Conservation (phyloP, 768 basidiomycete genomes). For the Lactarius evosmus region DNA sequence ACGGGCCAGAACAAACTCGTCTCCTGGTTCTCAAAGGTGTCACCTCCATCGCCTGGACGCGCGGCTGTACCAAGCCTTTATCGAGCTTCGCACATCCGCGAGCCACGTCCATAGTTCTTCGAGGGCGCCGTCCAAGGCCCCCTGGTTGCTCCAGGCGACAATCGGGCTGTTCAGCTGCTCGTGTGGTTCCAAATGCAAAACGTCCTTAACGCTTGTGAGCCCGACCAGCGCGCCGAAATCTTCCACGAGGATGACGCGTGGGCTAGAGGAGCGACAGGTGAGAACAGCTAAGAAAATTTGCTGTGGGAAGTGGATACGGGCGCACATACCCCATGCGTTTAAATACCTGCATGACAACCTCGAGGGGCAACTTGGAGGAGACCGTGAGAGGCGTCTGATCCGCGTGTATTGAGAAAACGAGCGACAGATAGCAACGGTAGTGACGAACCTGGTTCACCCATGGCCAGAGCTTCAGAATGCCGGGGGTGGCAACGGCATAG, state of each 20-base stretch:
- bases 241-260: slow-evolving; percentile 94
- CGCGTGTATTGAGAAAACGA: slow-evolving; percentile 6
- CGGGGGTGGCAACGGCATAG: slow-evolving; percentile 53
- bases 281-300: background rate
- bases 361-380: slow-evolving; percentile 85
- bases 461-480: slow-evolving; percentile 69
- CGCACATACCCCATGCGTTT: slow-evolving; percentile 89
- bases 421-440: slow-evolving; percentile 1
- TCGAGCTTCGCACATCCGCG: slow-evolving; percentile 20
- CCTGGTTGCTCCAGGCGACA: slow-evolving; percentile 23
- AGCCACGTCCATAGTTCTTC: slow-evolving; percentile 29
- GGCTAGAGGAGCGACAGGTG: slow-evolving; percentile 46
- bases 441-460: slow-evolving; percentile 89
- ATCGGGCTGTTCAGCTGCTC: slow-evolving; percentile 24
- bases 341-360: slow-evolving; percentile 97
- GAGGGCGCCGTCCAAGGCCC: slow-evolving; percentile 22
- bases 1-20: background rate
- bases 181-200: slow-evolving; percentile 65
- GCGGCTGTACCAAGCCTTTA: slow-evolving; percentile 22
- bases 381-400: slow-evolving; percentile 89
- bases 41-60: slow-evolving; percentile 19
- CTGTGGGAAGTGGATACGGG: slow-evolving; percentile 3
- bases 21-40: slow-evolving; percentile 1
- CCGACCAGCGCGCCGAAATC: slow-evolving; percentile 79
- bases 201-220: slow-evolving; percentile 94